Evolutionary conservation across 768 basidiomycete species (phyloP), one percentile per base, ranked within the genome.

Genomic region (Piloderma croceum): DNA sequence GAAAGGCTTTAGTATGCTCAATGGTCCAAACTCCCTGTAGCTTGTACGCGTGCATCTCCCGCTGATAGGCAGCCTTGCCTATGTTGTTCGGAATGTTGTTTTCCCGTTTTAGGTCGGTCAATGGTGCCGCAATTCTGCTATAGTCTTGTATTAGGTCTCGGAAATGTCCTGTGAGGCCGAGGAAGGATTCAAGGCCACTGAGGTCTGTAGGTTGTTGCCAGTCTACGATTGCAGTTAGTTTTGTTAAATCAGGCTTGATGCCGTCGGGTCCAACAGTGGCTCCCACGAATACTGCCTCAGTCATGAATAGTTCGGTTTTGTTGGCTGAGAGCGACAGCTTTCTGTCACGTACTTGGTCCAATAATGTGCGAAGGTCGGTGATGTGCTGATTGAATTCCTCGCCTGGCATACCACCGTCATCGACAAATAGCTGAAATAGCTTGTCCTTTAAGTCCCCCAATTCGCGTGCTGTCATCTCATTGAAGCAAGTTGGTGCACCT

Each of bases 221-320:
- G 36, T 64, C 41, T 1, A 69, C 59, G 3, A 71, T 59, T 1
- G 66, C 61, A 1, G 57, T 59, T 4, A 71, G 47, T 44, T 72
- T 72, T 2, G 54, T 31, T 3, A 52, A 46, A 42, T 71, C 64
- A 2, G 64, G 60, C 12, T 43, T 41, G 2, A 72, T 56, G 1
- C 70, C 69, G 0, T 48, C 27, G 0, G 57, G 53, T 4, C 64
- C 57, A 1, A 70, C 52, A 0, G 29, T 34, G 0, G 58, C 60
- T 0, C 68, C 68, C 3, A 62, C 63, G 36, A 70, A 70, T 1
- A 62, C 52, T 0, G 56, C 56, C 24, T 65, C 57, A 0, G 60
- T 56, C 50, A 67, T 52, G 49, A 70, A 70, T 1, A 70, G 21
- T 17, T 44, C 42, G 7, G 49, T 43, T 20, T 50, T 50, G 4